These are phyloP conservation scores for Fimicolochytrium jonesii DNA, from an alignment of 192 early-diverging fungal genomes.

Conservation along the genomic window DNA sequence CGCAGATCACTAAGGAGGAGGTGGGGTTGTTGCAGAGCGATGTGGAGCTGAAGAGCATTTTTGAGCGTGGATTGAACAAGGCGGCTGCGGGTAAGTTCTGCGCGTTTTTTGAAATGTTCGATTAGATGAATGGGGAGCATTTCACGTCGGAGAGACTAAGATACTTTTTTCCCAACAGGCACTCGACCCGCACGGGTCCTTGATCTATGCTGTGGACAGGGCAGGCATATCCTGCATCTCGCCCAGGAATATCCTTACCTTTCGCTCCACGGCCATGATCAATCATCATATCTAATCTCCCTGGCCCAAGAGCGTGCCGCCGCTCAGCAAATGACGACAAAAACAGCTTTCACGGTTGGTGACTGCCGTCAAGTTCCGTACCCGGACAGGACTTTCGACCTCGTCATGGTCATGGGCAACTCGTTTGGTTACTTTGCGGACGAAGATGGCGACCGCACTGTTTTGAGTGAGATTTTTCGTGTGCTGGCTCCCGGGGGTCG, in stretches of 20 bases:
- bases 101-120: too few relatives aligned
- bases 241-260: slow-evolving; percentile 53
- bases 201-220: slow-evolving; percentile 70
- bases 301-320: slow-evolving; percentile 47
- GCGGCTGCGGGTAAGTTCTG: background rate
- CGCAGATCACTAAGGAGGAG: slow-evolving; percentile 55
- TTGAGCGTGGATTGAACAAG: slow-evolving; percentile 19
- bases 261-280: slow-evolving; percentile 54
- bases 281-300: slow-evolving; percentile 53
- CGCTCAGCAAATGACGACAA: slow-evolving; percentile 9
- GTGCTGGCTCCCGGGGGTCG: slow-evolving; percentile 50
- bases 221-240: slow-evolving; percentile 53
- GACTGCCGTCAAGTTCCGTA: slow-evolving; percentile 58
- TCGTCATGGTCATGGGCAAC: slow-evolving; percentile 61
- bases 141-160: too few relatives aligned
- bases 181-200: slow-evolving; percentile 35
- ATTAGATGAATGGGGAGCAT: too few relatives aligned
- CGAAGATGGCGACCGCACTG: slow-evolving; percentile 43
- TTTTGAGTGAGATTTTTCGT: slow-evolving; percentile 48
- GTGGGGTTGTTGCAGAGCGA: slow-evolving; percentile 45
- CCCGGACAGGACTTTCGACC: slow-evolving; percentile 43
- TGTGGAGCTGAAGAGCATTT: slow-evolving; percentile 30
- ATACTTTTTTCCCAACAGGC: too few relatives aligned
- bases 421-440: slow-evolving; percentile 63
- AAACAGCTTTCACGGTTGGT: slow-evolving; percentile 53